Evolutionary conservation across 768 basidiomycete genomes (phyloP).

Genomic region (Rhodotorula graminis): DNA sequence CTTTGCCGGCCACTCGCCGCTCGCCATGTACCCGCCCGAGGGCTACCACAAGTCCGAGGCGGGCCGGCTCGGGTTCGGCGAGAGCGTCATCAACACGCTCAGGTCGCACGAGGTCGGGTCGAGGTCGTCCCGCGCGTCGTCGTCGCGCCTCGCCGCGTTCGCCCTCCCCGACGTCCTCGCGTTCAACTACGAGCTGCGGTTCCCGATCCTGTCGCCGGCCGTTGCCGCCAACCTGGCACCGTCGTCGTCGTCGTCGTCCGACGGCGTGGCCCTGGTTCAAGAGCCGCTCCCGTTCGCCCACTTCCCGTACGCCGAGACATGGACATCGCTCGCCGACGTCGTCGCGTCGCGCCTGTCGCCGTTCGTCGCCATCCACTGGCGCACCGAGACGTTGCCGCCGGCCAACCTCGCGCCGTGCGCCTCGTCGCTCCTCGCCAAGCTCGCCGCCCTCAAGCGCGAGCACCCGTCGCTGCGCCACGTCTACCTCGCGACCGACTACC

Average conservation of each 20-base stretch:
- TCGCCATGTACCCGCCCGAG: constrained; percentile 41
- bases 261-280: neutral
- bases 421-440: constrained; percentile 52
- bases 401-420: constrained; percentile 54
- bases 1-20: constrained; percentile 38
- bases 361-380: constrained; percentile 58
- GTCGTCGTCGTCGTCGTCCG: neutral
- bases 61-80: constrained; percentile 37
- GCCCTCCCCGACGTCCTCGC: constrained; percentile 52
- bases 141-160: neutral
- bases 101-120: constrained; percentile 29
- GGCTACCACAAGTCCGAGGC: constrained; percentile 37
- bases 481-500: constrained; percentile 61
- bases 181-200: constrained; percentile 56
- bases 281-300: constrained; percentile 29
- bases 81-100: constrained; percentile 42
- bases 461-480: constrained; percentile 49
- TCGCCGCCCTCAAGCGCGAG: constrained; percentile 45
- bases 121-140: constrained; percentile 26
- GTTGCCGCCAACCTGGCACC: neutral
- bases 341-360: constrained; percentile 48
- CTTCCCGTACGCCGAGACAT: constrained; percentile 52
- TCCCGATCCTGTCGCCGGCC: constrained; percentile 50
- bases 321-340: constrained; percentile 51
- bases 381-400: constrained; percentile 55